Percentiles rank a stretch among this genome's conserved stretches.
phyloP scores from a whole-genome alignment of 2,329 filamentous ascomycete genomes.

The Thermochaetoides dissita region DNA sequence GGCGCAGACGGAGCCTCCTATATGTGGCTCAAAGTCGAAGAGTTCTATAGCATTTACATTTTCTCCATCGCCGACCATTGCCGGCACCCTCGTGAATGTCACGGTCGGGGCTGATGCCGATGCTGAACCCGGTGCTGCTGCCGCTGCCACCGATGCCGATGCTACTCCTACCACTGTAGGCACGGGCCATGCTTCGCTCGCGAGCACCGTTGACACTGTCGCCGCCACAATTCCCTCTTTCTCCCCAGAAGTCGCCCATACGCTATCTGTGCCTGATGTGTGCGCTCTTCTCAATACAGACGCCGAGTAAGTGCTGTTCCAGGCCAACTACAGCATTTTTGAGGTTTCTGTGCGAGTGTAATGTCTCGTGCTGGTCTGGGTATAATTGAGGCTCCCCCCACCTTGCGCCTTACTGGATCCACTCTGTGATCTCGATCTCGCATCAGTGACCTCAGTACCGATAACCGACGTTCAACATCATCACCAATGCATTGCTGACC shows the following conservation, averaged over 20 bases:
- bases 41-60: constrained; percentile 12
- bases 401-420: neutral
- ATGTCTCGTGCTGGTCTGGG: no score
- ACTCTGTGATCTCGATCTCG: no score
- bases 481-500: constrained; percentile 1
- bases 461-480: no score
- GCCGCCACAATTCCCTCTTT: constrained; percentile 15
- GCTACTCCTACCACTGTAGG: constrained; percentile 4
- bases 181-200: constrained; percentile 4
- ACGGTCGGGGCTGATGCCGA: constrained; percentile 2
- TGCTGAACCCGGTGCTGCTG: neutral
- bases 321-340: neutral
- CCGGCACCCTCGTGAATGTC: constrained; percentile 8
- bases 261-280: constrained; percentile 14
- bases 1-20: constrained; percentile 21
- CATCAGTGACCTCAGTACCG: no score
- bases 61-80: constrained; percentile 12
- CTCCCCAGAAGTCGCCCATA: constrained; percentile 14
- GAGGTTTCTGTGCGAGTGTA: neutral
- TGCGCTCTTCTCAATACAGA: constrained; percentile 15
- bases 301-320: constrained; percentile 10
- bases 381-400: no score
- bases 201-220: constrained; percentile 7
- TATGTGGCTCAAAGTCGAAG: constrained; percentile 16
- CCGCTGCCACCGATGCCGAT: constrained; percentile 10